Evolutionary conservation across 306 rosid genomes (phyloP), one percentile per base, ranked within the genome.

Genomic region (Corylus avellana): DNA sequence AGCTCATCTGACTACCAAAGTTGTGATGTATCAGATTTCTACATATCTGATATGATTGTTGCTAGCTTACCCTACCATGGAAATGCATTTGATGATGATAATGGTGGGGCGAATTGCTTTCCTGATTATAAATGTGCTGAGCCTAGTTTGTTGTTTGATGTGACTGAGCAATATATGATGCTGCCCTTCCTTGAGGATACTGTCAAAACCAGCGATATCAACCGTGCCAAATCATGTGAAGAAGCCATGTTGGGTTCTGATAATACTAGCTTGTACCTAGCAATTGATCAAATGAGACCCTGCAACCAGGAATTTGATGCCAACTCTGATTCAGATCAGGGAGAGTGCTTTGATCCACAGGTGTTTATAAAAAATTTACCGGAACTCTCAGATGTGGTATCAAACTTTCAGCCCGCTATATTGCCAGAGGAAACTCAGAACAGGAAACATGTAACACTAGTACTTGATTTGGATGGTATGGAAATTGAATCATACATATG

Each of bases 391-490:
- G 93, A 91, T 66, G 89, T 87, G 74, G 92, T 89, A 74, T 85
- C 92, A 46, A 89, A 85, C 80, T 92, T 80, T 81, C 90, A 90
- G 78, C 84, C 84, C 49, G 80, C 81, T 67, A 76, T 77, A 47
- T 57, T 80, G 78, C 92, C 97, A 1, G 85, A 81, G 83, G 92
- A 89, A 76, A 72, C 86, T 89, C 78, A 78, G 63, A 89, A 86
- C 81, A 81, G 85, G 82, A 95, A 91, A 81, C 76, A 86, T 71
- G 88, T 90, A 54, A 95, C 98, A 55, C 85, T 95, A 64, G 98
- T 89, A 66, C 99, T 95, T 83, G 99, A 95, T 90, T 88, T 95
- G 90, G 99, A 95, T 86, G 99, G 99, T 95, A 93, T 86, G 91
- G 39, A 76, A 79, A 77, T 70, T 76, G 58, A 44, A 27, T 57